Evolutionary conservation across 164 flowering plant species (phyloP).

Genomic region (Nymphaea colorata): DNA sequence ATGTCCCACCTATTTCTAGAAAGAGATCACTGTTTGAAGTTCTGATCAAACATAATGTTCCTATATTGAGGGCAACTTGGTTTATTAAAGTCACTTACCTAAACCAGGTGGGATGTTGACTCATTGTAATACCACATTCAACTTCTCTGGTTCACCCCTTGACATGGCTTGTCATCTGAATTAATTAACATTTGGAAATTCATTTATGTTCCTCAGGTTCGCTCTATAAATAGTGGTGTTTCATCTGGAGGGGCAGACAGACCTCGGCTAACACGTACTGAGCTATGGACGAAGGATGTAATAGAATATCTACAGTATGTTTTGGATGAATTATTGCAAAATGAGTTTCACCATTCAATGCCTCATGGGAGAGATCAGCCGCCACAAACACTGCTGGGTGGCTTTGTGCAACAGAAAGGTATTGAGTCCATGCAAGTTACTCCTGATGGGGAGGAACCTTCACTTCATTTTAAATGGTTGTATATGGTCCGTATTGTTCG

Average conservation of each 20-base stretch:
- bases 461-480: conserved; percentile 85
- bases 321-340: conserved; percentile 57
- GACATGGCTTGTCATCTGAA: neutral
- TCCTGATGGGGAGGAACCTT: conserved; percentile 57
- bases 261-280: conserved; percentile 60
- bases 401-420: conserved; percentile 35
- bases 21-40: conserved; percentile 73
- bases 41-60: conserved; percentile 85
- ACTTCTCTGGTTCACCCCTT: no score
- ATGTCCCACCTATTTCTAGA: conserved; percentile 86
- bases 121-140: neutral
- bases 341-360: conserved; percentile 34
- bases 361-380: conserved; percentile 51
- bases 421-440: conserved; percentile 25
- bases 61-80: conserved; percentile 93
- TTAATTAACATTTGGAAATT: neutral
- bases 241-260: conserved; percentile 66
- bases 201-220: conserved; percentile 39
- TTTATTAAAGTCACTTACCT: conserved; percentile 92
- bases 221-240: conserved; percentile 41
- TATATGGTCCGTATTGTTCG: conserved; percentile 84
- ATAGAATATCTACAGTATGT: conserved; percentile 76
- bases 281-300: conserved; percentile 94
- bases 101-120: conserved; percentile 18
- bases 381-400: conserved; percentile 41